Percentiles rank a stretch among this genome's conserved stretches.
phyloP scores from a whole-genome alignment of 768 basidiomycete genomes.

The Lactifluus subvellereus region DNA sequence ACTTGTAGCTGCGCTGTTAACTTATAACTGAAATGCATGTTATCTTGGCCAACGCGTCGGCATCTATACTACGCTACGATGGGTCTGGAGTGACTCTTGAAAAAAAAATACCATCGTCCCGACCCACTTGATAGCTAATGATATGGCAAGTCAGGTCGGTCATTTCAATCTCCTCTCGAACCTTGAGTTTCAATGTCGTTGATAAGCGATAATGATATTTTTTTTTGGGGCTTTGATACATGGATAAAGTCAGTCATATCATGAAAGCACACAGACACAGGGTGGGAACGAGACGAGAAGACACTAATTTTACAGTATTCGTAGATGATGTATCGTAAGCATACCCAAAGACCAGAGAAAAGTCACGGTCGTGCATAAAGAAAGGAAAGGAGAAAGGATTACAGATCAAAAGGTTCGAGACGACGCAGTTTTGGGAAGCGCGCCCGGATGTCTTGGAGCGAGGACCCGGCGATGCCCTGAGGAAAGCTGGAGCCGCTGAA shows the following conservation, averaged over 20 bases:
- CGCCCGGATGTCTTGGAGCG: slow-evolving; percentile 15
- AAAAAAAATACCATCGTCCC: neutral
- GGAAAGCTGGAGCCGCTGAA: slow-evolving; percentile 20
- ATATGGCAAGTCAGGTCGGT: neutral
- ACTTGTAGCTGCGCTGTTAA: neutral
- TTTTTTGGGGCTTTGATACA: neutral
- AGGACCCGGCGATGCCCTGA: slow-evolving; percentile 14
- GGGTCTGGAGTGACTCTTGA: too few species aligned
- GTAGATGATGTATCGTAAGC: slow-evolving; percentile 7
- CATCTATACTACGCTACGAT: neutral
- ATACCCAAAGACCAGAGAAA: neutral
- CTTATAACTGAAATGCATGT: neutral
- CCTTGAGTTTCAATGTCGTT: neutral
- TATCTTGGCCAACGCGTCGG: neutral
- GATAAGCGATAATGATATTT: neutral
- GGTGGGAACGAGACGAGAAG: neutral
- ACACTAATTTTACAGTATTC: slow-evolving; percentile 1
- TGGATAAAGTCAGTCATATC: neutral
- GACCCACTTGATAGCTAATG: neutral
- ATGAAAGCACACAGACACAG: slow-evolving; percentile 1
- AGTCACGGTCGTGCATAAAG: neutral
- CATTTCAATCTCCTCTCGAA: neutral
- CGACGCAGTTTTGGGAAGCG: slow-evolving; percentile 22
- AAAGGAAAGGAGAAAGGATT: neutral
- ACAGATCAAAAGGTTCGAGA: slow-evolving; percentile 19